A percentile compares a stretch with the other conserved stretches of the same genome.
Conservation (phyloP, 23 red algal genomes). For the Pyropia yezoensis region DNA sequence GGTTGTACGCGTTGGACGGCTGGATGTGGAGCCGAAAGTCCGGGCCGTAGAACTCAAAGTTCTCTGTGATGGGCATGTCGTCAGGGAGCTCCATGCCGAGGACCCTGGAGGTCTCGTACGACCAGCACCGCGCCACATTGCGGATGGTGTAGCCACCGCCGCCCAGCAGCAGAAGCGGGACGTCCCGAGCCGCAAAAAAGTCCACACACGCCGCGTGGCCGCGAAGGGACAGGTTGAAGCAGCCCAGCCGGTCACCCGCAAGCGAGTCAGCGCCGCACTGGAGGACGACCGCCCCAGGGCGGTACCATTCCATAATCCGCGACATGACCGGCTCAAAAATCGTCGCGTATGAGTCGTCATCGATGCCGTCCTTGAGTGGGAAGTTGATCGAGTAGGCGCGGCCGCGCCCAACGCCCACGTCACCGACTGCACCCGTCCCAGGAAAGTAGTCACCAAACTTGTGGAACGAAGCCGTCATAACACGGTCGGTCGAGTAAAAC, state of each 20-base stretch:
- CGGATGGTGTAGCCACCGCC: constrained; percentile 97
- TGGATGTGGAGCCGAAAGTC: constrained; percentile 87
- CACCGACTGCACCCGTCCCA: constrained; percentile 83
- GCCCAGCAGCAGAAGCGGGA: constrained; percentile 84
- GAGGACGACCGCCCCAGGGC: constrained; percentile 83
- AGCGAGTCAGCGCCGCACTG: constrained; percentile 98
- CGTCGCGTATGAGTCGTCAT: constrained; percentile 75
- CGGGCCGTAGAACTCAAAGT: constrained; percentile 94
- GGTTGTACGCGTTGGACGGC: constrained; percentile 98
- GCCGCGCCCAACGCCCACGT: constrained; percentile 76
- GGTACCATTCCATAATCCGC: constrained; percentile 94
- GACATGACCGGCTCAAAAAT: constrained; percentile 92
- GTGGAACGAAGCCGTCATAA: constrained; percentile 98
- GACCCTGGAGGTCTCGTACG: constrained; percentile 76
- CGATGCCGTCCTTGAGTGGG: constrained; percentile 92
- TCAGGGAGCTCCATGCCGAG: constrained; percentile 57
- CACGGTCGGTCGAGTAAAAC: constrained; percentile 94
- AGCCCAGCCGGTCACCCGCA: constrained; percentile 87
- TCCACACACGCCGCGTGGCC: constrained; percentile 91
- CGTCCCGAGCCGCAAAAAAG: constrained; percentile 74
- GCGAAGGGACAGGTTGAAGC: constrained; percentile 80
- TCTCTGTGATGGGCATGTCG: constrained; percentile 81
- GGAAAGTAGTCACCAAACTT: constrained; percentile 99
- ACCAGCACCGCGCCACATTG: constrained; percentile 98
- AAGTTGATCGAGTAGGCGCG: constrained; percentile 90